phyloP scores from a whole-genome alignment of 495 filamentous ascomycete genomes.

The Cercophora scortea region DNA sequence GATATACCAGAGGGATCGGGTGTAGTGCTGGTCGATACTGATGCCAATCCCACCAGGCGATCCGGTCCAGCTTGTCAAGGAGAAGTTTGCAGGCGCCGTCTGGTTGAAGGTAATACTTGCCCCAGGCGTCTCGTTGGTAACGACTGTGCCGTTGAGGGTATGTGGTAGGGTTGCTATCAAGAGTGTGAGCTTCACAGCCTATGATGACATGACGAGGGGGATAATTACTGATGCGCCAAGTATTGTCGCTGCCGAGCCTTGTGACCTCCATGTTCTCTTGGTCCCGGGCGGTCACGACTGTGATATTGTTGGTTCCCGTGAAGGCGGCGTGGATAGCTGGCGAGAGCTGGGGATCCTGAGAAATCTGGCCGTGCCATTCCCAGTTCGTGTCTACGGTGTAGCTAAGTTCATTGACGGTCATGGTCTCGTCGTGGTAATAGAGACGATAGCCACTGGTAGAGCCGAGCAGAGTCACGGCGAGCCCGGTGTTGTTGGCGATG shows the following conservation, averaged over 20 bases:
- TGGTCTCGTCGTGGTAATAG: conserved; percentile 26
- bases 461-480: conserved; percentile 23
- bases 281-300: conserved; percentile 20
- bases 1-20: conserved; percentile 28
- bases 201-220: not conserved
- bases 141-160: conserved; percentile 12
- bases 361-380: conserved; percentile 16
- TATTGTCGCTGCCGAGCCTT: conserved; percentile 12
- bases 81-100: conserved; percentile 20
- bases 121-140: conserved; percentile 12
- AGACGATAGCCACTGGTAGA: conserved; percentile 22
- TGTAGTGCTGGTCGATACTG: conserved; percentile 17
- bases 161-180: conserved; percentile 21
- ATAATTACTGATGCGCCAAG: conserved; percentile 20
- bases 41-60: conserved; percentile 17
- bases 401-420: conserved; percentile 17
- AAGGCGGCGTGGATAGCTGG: conserved; percentile 19
- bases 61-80: conserved; percentile 23
- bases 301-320: conserved; percentile 22
- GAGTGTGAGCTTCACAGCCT: conserved; percentile 2
- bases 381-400: conserved; percentile 18
- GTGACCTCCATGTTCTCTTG: conserved; percentile 18
- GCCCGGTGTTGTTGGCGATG: conserved; percentile 18
- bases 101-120: conserved; percentile 16
- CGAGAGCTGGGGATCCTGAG: conserved; percentile 13